Conservation (phyloP, 2,329 filamentous ascomycete species). For the Colletotrichum viniferum region DNA sequence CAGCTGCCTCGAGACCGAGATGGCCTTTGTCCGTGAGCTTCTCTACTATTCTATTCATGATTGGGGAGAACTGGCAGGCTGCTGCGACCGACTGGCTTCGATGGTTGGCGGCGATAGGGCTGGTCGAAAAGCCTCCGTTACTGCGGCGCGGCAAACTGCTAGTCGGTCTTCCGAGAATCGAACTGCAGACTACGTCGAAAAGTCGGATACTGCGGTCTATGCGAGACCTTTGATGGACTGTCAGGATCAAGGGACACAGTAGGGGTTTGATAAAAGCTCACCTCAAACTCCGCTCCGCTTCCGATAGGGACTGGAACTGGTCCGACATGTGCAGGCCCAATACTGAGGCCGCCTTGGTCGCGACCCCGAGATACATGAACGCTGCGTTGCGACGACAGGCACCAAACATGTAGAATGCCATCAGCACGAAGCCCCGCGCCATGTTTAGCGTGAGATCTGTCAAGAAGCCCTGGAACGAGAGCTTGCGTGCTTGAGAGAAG, state of each 20-base stretch:
- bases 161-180: conserved; percentile 41
- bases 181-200: conserved; percentile 41
- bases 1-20: conserved; percentile 34
- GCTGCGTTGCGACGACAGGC: conserved; percentile 64
- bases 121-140: conserved; percentile 26
- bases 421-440: conserved; percentile 56
- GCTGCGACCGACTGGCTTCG: conserved; percentile 35
- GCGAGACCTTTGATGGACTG: conserved; percentile 1
- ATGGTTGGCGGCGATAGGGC: conserved; percentile 25
- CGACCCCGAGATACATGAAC: conserved; percentile 68
- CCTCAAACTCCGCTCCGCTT: conserved; percentile 23
- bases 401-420: conserved; percentile 64
- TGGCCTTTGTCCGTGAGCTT: conserved; percentile 44
- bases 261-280: background rate
- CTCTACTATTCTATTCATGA: conserved; percentile 48
- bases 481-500: conserved; percentile 52
- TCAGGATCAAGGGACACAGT: rapidly evolving
- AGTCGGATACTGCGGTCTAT: conserved; percentile 43
- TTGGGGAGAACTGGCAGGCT: conserved; percentile 44
- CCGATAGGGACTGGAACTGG: conserved; percentile 29
- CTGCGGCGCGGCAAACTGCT: conserved; percentile 30
- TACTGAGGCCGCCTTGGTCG: conserved; percentile 59
- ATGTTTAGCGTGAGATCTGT: conserved; percentile 58
- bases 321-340: conserved; percentile 55
- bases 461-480: conserved; percentile 54